Evolutionary conservation across 495 filamentous ascomycete genomes (phyloP), one percentile per base, ranked within the genome.

Genomic region (Neurospora sublineolata): DNA sequence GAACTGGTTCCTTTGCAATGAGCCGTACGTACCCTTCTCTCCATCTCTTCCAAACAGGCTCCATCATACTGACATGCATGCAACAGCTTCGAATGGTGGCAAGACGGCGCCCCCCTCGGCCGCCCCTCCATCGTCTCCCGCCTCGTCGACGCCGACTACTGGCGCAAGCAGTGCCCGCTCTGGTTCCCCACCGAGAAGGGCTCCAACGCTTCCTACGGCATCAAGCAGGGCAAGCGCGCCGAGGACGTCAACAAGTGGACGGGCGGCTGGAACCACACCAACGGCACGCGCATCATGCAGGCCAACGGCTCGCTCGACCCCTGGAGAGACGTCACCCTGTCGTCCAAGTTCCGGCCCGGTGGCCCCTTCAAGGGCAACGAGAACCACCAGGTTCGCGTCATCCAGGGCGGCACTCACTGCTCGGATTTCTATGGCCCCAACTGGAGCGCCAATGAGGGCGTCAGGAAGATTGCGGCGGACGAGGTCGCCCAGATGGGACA

Each of bases 1-100:
- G 89, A 78, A 82, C 72, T 90, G 87, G 88, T 82, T 91, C 77
- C 79, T 88, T 42, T 90, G 89, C 82, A 91, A 91, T 76, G 87
- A 91, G 79, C 88, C 89, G 39, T 41, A 40, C 39, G 39, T 40
- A 4, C 33, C 33, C 33, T 40, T 40, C 14, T 37, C 37, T 37
- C 37, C 37, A 1, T 37, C 37, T 37, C 37, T 37, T 10, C 9
- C 9, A 36, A 33, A 33, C 33, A 5, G 37, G 8, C 3, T 10
- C 37, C 37, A 37, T 37, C 9, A 37, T 40, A 16, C 39, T 40
- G 39, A 40, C 39, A 40, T 40, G 14, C 14, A 40, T 6, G 39
- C 39, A 40, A 41, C 39, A 41, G 39, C 23, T 79, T 80, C 27
- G 76, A 79, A 33, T 80, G 71, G 72, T 80, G 76, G 76, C 79